Evolutionary conservation across 23 red algal genomes (phyloP), one percentile per base, ranked within the genome.

Genomic region (Gracilariopsis chorda): DNA sequence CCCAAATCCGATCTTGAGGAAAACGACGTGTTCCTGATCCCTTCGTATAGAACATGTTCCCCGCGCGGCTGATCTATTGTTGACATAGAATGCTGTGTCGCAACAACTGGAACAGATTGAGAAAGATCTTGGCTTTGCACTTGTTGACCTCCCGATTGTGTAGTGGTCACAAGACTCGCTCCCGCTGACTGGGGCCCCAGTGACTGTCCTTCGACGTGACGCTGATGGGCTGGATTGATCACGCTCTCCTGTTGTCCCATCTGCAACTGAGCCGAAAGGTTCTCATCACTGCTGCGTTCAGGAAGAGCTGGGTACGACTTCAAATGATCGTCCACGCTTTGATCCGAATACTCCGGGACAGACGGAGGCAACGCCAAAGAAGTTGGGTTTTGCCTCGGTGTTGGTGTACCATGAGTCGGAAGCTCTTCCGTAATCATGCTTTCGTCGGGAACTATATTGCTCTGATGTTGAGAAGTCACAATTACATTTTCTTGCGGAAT

Each of bases 321-420:
- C 25, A 6, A 45, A n/a, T n/a, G n/a, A 42, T 73, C 67, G 3
- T 73, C 28, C 2, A 42, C 42, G 19, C 30, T 14, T n/a, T 46
- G 39, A 7, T 46, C 40, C 1, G 67, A 73, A 47, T 46, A 73
- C n/a, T 73, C 67, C 8, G 67, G 67, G 4, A 73, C 67, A 73
- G 67, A 73, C 13, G 67, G 67, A 24, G 67, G 67, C 23, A 73
- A 42, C 40, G 67, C 42, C 42, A 73, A 42, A 37, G 67, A 73
- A 3, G 2, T 46, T 46, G 67, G 67, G n/a, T 73, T 73, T 23
- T 73, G 39, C 3, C 39, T 36, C 24, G 10, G 37, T 17, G 2
- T 24, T 23, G 37, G 47, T 27, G 37, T 7, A 2, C 1, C 37
- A 45, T 73, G 67, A 42, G 39, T 73, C 19, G 42, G 39, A 9